phyloP scores from a whole-genome alignment of 2,329 filamentous ascomycete genomes.

The Emmonsiellopsis sp. region DNA sequence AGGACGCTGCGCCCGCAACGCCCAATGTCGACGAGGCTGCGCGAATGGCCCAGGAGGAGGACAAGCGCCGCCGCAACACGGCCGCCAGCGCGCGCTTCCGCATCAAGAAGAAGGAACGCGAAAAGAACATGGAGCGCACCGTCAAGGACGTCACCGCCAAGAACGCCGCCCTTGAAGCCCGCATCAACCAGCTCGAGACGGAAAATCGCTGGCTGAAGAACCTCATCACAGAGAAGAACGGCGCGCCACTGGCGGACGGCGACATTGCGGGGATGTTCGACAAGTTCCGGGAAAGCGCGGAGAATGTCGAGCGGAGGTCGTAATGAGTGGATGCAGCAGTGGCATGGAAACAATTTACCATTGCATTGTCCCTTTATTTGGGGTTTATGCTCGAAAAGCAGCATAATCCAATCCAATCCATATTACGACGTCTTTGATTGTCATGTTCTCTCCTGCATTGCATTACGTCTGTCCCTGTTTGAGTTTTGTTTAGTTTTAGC shows the following conservation, averaged over 20 bases:
- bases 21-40: slow-evolving; percentile 60
- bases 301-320: background rate
- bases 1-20: slow-evolving; percentile 14
- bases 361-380: too few species aligned
- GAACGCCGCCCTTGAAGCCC: slow-evolving; percentile 61
- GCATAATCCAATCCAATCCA: too few species aligned
- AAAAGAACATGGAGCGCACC: slow-evolving; percentile 71
- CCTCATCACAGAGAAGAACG: slow-evolving; percentile 72
- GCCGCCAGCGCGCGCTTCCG: slow-evolving; percentile 82
- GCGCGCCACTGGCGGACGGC: slow-evolving; percentile 31
- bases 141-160: slow-evolving; percentile 79
- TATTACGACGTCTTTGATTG: too few species aligned
- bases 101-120: slow-evolving; percentile 92
- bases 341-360: background rate
- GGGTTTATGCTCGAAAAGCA: too few species aligned
- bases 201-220: slow-evolving; percentile 78
- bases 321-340: background rate
- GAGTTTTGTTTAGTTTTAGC: too few species aligned
- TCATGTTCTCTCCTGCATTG: too few species aligned
- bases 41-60: slow-evolving; percentile 70
- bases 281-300: slow-evolving; percentile 27
- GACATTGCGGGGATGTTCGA: slow-evolving; percentile 32
- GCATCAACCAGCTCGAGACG: slow-evolving; percentile 67
- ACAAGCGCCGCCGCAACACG: slow-evolving; percentile 82
- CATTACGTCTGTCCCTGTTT: too few species aligned